Evolutionary conservation across 140 eudicot species (phyloP).

Genomic region (Stevia rebaudiana): DNA sequence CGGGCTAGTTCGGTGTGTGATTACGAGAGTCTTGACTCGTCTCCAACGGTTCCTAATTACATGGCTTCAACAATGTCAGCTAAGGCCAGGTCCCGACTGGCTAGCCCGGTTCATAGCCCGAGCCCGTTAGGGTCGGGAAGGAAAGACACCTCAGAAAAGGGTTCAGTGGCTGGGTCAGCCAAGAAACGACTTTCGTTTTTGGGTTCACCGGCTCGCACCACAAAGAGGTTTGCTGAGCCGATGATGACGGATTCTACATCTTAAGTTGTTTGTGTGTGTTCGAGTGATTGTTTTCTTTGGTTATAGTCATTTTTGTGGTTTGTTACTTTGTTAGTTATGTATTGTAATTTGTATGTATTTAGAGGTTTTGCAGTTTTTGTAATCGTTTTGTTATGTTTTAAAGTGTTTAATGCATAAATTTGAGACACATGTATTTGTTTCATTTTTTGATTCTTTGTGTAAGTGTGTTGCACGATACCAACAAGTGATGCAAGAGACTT

Average conservation of each 20-base stretch:
- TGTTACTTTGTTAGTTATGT: constrained; percentile 20
- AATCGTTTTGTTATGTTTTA: constrained; percentile 1
- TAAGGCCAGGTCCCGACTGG: constrained; percentile 42
- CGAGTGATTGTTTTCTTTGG: constrained; percentile 12
- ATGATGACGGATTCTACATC: constrained; percentile 16
- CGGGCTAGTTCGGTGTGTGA: constrained; percentile 51
- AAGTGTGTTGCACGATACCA: neutral
- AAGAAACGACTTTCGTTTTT: constrained; percentile 58
- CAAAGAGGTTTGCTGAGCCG: constrained; percentile 45
- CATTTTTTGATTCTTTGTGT: constrained; percentile 8
- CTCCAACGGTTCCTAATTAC: constrained; percentile 54
- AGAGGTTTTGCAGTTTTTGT: constrained; percentile 15
- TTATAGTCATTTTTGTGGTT: constrained; percentile 8
- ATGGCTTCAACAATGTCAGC: constrained; percentile 68
- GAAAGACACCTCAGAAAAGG: constrained; percentile 29
- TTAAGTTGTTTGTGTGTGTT: constrained; percentile 8
- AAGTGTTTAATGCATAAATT: constrained; percentile 13
- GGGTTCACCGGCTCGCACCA: constrained; percentile 42
- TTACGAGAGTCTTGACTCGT: constrained; percentile 63
- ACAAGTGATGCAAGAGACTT: constrained; percentile 25
- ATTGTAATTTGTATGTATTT: constrained; percentile 21
- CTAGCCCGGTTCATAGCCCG: constrained; percentile 36
- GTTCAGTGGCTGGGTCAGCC: constrained; percentile 33
- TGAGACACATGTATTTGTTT: constrained; percentile 10
- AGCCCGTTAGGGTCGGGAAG: constrained; percentile 49